phyloP scores from a whole-genome alignment of 352 stramenopile species.

The Peronospora belbahrii region DNA sequence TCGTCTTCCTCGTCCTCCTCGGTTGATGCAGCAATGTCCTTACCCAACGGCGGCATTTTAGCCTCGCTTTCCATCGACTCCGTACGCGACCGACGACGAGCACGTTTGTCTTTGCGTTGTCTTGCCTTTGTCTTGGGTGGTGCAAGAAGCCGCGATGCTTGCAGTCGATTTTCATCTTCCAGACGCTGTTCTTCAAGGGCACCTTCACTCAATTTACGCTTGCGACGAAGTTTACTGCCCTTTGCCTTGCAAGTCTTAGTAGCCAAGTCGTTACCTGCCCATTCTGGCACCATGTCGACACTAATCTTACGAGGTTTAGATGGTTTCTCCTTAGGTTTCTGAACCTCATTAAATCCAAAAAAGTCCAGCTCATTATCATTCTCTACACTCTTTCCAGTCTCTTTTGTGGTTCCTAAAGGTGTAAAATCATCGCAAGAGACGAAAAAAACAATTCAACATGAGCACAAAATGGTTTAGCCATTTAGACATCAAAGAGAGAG shows the following conservation, averaged over 20 bases:
- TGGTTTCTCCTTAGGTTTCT: constrained; percentile 27
- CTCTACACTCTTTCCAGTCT: constrained; percentile 15
- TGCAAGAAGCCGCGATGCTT: constrained; percentile 58
- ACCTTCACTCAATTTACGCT: constrained; percentile 79
- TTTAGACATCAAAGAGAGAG: too few species aligned
- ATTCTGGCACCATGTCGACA: constrained; percentile 58
- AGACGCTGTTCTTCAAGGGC: constrained; percentile 63
- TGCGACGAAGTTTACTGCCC: constrained; percentile 67
- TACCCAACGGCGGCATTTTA: constrained; percentile 3
- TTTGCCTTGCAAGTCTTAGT: constrained; percentile 34
- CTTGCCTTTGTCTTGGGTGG: constrained; percentile 36
- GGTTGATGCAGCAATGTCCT: constrained; percentile 11
- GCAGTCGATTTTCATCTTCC: constrained; percentile 55
- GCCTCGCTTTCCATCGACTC: constrained; percentile 33
- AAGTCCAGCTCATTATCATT: constrained; percentile 68
- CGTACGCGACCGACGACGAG: constrained; percentile 31
- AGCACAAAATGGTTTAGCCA: too few species aligned
- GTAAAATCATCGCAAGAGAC: constrained; percentile 1
- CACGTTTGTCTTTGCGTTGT: constrained; percentile 41
- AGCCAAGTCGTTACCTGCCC: constrained; percentile 42
- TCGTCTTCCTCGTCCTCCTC: constrained; percentile 29
- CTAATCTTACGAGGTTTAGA: constrained; percentile 52
- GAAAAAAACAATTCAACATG: neutral
- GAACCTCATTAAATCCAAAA: constrained; percentile 58
- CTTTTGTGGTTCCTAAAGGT: constrained; percentile 12